These are phyloP conservation scores for Lantana camara DNA, from an alignment of 257 asterid genomes.

Conservation along the genomic window DNA sequence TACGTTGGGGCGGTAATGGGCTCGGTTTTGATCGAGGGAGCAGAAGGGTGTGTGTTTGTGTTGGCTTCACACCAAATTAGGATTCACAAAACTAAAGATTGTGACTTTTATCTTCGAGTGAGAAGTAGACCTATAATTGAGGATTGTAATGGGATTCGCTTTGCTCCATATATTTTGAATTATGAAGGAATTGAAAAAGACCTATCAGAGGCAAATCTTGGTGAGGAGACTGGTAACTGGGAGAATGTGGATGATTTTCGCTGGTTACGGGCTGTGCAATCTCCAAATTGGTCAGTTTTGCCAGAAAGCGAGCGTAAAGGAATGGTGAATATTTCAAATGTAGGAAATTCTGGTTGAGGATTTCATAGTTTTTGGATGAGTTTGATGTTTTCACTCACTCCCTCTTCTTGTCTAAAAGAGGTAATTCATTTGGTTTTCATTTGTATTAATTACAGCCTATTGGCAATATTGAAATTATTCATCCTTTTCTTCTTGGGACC, in stretches of 20 bases:
- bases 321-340: slow-evolving; percentile 42
- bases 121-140: slow-evolving; percentile 95
- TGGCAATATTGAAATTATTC: no score
- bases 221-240: slow-evolving; percentile 86
- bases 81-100: slow-evolving; percentile 68
- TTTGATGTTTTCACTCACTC: slow-evolving; percentile 6
- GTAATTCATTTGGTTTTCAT: slow-evolving; percentile 2
- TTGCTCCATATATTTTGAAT: slow-evolving; percentile 74
- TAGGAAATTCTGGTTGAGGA: slow-evolving; percentile 26
- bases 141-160: slow-evolving; percentile 63
- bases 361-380: background rate
- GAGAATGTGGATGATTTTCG: slow-evolving; percentile 82
- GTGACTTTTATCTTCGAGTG: slow-evolving; percentile 76
- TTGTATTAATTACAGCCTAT: background rate
- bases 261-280: slow-evolving; percentile 87
- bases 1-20: slow-evolving; percentile 66
- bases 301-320: slow-evolving; percentile 54
- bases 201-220: slow-evolving; percentile 69
- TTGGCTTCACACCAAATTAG: slow-evolving; percentile 87
- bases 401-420: background rate
- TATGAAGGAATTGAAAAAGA: slow-evolving; percentile 67
- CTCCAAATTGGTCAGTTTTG: slow-evolving; percentile 84
- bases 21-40: slow-evolving; percentile 80
- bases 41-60: slow-evolving; percentile 58
- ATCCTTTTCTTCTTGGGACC: background rate